A percentile compares a stretch with the other conserved stretches of the same genome.
Evolutionary conservation across 1,284 basidiomycete species (phyloP).

Genomic region (Fomitopsis betulina): DNA sequence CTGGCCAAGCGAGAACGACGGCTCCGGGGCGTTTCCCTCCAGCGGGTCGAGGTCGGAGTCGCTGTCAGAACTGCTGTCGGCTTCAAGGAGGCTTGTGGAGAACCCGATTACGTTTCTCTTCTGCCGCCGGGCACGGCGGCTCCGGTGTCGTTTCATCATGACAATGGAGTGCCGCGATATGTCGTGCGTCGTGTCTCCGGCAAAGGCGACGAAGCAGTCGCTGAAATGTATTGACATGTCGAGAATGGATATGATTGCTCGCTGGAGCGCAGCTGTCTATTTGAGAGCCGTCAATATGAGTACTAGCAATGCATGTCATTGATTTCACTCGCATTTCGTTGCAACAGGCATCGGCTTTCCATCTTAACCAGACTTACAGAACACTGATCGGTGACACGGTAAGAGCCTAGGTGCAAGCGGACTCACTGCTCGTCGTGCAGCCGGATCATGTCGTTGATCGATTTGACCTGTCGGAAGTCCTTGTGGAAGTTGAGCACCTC

Average conservation of each 20-base stretch:
- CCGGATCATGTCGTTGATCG: conserved; percentile 73
- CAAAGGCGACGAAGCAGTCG: conserved; percentile 55
- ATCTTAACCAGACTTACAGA: conserved; percentile 56
- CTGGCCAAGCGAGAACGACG: conserved; percentile 42
- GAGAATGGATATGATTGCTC: conserved; percentile 62
- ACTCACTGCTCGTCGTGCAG: conserved; percentile 73
- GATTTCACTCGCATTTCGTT: conserved; percentile 47
- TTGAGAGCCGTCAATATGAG: background rate
- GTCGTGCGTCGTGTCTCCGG: conserved; percentile 54
- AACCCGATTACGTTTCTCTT: conserved; percentile 61
- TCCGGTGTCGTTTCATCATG: conserved; percentile 50
- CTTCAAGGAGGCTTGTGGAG: conserved; percentile 32
- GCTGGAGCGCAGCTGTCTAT: conserved; percentile 60
- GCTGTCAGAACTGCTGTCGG: conserved; percentile 31
- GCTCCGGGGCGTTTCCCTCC: conserved; percentile 26
- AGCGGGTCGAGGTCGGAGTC: conserved; percentile 30
- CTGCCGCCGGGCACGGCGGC: conserved; percentile 48
- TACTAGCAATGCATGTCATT: background rate
- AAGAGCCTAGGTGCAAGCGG: background rate
- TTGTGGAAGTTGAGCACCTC: conserved; percentile 57
- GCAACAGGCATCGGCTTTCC: conserved; percentile 62
- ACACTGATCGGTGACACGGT: background rate
- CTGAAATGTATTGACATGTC: conserved; percentile 71
- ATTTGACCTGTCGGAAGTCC: conserved; percentile 48
- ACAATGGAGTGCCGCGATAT: conserved; percentile 53